These are phyloP conservation scores for Termitomyces sp. DNA, from an alignment of 768 basidiomycete species.

Conservation along the genomic window DNA sequence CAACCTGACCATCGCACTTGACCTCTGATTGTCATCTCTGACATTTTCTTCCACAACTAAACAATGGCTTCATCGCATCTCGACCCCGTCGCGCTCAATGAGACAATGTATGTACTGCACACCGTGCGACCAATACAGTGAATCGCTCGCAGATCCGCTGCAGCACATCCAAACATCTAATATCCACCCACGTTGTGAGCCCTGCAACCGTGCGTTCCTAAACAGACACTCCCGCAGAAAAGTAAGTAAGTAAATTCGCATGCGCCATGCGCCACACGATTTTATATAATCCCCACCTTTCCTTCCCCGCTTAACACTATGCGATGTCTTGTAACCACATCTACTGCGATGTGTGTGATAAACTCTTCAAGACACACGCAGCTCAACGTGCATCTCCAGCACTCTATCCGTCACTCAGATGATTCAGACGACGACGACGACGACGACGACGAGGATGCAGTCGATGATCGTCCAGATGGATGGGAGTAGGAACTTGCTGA, in stretches of 20 bases:
- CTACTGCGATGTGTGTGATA: slow-evolving; percentile 11
- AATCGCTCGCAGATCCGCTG: background rate
- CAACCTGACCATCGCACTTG: background rate
- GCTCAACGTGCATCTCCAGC: slow-evolving; percentile 7
- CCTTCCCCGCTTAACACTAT: slow-evolving; percentile 2
- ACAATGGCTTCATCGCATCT: background rate
- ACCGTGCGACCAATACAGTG: slow-evolving; percentile 2
- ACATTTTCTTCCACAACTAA: too few species aligned
- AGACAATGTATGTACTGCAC: slow-evolving; percentile 3
- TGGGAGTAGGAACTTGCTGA: slow-evolving; percentile 15
- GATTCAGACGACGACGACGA: slow-evolving; percentile 8
- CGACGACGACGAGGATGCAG: slow-evolving; percentile 1
- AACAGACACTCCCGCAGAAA: slow-evolving; percentile 9
- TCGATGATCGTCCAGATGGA: slow-evolving; percentile 3
- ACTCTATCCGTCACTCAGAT: slow-evolving; percentile 11
- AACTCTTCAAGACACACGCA: slow-evolving; percentile 3
- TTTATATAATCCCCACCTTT: background rate
- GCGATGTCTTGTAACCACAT: slow-evolving; percentile 6
- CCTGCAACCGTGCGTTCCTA: background rate
- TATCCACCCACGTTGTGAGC: slow-evolving; percentile 8
- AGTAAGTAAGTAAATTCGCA: background rate
- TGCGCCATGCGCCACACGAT: background rate
- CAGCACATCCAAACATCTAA: background rate
- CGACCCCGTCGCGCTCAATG: background rate
- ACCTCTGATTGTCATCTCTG: background rate